These are phyloP conservation scores for Phytophthora cryptogea DNA, from an alignment of 352 stramenopile genomes.

Conservation along the genomic window DNA sequence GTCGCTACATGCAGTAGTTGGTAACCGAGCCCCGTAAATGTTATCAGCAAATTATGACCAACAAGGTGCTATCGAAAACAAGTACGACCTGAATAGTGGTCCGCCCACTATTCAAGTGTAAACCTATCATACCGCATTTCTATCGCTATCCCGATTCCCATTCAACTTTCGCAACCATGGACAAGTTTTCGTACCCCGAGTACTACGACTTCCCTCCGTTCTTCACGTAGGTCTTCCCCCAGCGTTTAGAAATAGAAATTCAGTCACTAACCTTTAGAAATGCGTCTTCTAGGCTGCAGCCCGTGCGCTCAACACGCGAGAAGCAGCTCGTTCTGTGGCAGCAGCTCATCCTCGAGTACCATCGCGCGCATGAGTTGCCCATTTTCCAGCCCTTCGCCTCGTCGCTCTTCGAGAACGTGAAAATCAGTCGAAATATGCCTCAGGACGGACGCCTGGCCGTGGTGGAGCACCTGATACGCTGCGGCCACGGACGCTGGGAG, in stretches of 20 bases:
- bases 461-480: slow-evolving; percentile 77
- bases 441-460: slow-evolving; percentile 66
- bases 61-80: too few relatives aligned
- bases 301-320: slow-evolving; percentile 80
- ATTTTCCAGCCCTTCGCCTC: slow-evolving; percentile 74
- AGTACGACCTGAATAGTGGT: too few relatives aligned
- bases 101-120: not conserved
- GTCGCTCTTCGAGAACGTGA: slow-evolving; percentile 80
- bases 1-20: not conserved
- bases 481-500: slow-evolving; percentile 79
- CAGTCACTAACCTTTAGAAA: too few relatives aligned
- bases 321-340: slow-evolving; percentile 89
- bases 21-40: too few relatives aligned
- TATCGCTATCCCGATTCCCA: too few relatives aligned
- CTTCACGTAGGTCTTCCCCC: slow-evolving; percentile 60
- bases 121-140: not conserved
- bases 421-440: slow-evolving; percentile 85
- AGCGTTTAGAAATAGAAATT: not conserved
- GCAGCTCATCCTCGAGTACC: slow-evolving; percentile 85
- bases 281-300: slow-evolving; percentile 53
- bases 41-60: too few relatives aligned
- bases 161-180: slow-evolving; percentile 23
- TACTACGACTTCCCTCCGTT: slow-evolving; percentile 90
- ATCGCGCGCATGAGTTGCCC: slow-evolving; percentile 70
- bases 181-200: slow-evolving; percentile 86